These are phyloP conservation scores for Posidonia oceanica DNA, from an alignment of 116 monocot species.

Conservation along the genomic window DNA sequence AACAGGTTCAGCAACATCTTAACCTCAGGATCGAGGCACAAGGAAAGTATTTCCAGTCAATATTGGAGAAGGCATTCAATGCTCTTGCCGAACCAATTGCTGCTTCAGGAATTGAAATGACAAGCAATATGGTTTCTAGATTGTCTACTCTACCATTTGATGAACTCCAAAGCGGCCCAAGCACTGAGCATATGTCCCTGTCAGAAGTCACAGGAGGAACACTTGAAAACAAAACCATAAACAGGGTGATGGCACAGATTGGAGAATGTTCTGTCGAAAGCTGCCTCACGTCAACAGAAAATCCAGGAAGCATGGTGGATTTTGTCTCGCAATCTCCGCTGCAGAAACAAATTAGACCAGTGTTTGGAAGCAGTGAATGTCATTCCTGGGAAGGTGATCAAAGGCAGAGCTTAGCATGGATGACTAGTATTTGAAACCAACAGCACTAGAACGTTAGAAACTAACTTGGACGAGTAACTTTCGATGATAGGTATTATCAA, in stretches of 20 bases:
- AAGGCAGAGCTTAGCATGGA: neutral
- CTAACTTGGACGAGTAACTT: neutral
- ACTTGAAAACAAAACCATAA: neutral
- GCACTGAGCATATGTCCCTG: neutral
- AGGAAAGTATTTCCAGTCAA: conserved; percentile 58
- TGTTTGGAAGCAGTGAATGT: neutral
- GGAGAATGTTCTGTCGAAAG: conserved; percentile 12
- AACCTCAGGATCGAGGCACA: conserved; percentile 65
- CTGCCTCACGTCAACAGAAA: conserved; percentile 9
- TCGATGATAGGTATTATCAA: too few relatives aligned
- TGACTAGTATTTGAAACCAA: conserved; percentile 1
- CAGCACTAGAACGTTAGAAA: neutral
- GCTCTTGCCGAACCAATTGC: conserved; percentile 12
- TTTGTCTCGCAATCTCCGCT: neutral
- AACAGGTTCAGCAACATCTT: conserved; percentile 64
- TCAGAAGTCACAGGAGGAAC: neutral
- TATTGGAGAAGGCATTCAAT: conserved; percentile 53
- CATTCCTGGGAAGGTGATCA: conserved; percentile 1
- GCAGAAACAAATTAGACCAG: neutral
- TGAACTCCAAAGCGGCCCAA: neutral
- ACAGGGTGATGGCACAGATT: neutral
- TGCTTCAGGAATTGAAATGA: neutral
- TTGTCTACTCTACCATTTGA: neutral
- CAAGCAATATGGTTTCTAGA: neutral
- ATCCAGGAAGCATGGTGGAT: neutral